Percentiles rank a stretch among this genome's conserved stretches.
phyloP scores from a whole-genome alignment of 2,329 filamentous ascomycete species.

The Penicillium sp. region DNA sequence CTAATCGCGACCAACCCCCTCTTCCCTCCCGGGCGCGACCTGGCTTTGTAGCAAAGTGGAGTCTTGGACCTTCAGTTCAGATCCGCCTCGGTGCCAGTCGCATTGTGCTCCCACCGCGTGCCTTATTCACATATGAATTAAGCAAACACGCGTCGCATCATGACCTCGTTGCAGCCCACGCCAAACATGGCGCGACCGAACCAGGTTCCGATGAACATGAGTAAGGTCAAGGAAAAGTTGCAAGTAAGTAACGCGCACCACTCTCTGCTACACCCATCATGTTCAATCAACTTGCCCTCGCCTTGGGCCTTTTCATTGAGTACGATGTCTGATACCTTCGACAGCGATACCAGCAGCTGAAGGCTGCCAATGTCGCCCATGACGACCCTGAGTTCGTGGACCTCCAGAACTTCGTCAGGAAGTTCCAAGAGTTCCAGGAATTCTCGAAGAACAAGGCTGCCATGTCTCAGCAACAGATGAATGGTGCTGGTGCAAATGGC shows the following conservation, averaged over 20 bases:
- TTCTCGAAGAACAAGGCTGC: conserved; percentile 40
- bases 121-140: conserved; percentile 31
- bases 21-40: conserved; percentile 23
- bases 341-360: conserved; percentile 88
- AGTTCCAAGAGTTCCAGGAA: conserved; percentile 61
- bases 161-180: conserved; percentile 77
- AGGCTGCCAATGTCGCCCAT: conserved; percentile 73
- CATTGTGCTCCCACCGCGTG: conserved; percentile 18
- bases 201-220: conserved; percentile 65
- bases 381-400: conserved; percentile 87
- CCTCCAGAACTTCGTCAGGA: conserved; percentile 69
- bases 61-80: conserved; percentile 16
- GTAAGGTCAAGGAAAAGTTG: conserved; percentile 31
- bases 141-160: conserved; percentile 45
- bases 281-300: neutral
- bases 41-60: conserved; percentile 19
- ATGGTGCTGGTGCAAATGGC: conserved; percentile 30
- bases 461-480: conserved; percentile 41
- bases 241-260: conserved; percentile 36
- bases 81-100: conserved; percentile 22
- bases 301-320: neutral
- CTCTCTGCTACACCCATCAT: conserved; percentile 4
- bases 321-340: conserved; percentile 35
- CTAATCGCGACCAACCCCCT: conserved; percentile 20
- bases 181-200: conserved; percentile 66